Evolutionary conservation across 257 asterid genomes (phyloP).

Genomic region (Solanum tarijense): DNA sequence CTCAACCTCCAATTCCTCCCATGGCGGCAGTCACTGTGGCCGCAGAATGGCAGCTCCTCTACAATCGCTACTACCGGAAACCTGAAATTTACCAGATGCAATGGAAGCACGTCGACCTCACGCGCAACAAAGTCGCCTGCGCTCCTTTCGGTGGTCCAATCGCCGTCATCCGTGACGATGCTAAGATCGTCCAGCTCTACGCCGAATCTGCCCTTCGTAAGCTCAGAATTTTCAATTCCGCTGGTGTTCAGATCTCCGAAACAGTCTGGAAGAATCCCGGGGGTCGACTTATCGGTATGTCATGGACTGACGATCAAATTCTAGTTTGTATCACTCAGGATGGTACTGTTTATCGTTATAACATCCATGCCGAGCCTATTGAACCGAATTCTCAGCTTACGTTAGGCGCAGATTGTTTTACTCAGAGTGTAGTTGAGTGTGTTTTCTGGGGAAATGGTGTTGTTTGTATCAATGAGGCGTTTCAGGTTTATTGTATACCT

Average conservation of each 20-base stretch:
- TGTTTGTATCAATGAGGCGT: conserved; percentile 76
- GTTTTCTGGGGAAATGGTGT: conserved; percentile 91
- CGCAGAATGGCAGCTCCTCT: conserved; percentile 95
- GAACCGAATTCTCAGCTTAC: conserved; percentile 31
- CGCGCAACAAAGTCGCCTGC: conserved; percentile 87
- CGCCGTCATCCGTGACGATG: conserved; percentile 89
- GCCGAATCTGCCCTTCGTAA: conserved; percentile 89
- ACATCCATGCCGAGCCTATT: conserved; percentile 59
- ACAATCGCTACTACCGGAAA: conserved; percentile 86
- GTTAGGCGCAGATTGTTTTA: conserved; percentile 57
- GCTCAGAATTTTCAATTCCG: conserved; percentile 84
- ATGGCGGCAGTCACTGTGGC: conserved; percentile 94
- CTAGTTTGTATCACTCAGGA: conserved; percentile 84
- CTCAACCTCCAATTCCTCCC: background rate
- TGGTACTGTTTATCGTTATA: conserved; percentile 68
- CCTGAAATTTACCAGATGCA: conserved; percentile 87
- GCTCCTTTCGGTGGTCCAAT: conserved; percentile 95
- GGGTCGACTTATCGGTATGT: conserved; percentile 69
- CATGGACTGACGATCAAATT: conserved; percentile 80
- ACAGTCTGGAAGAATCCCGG: conserved; percentile 89
- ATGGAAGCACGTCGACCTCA: conserved; percentile 92
- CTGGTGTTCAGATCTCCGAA: conserved; percentile 67
- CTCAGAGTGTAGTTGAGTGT: conserved; percentile 70
- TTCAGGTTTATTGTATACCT: conserved; percentile 63
- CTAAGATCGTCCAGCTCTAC: conserved; percentile 88